Conservation (phyloP, 2,329 filamentous ascomycete genomes). For the Sphaerulina musiva region DNA sequence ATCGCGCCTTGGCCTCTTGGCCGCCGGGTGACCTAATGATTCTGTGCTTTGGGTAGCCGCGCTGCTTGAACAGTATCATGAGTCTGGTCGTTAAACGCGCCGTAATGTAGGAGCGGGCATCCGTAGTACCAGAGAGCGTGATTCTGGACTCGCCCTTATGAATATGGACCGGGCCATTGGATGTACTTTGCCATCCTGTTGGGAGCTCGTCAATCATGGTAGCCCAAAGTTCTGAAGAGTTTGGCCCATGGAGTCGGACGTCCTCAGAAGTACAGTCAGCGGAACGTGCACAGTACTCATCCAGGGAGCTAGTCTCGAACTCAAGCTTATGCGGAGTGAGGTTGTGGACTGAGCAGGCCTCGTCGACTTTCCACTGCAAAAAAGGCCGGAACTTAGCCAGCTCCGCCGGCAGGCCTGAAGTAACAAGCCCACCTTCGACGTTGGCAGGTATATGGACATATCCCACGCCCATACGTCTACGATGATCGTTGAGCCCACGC, state of each 20-base stretch:
- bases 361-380: not conserved
- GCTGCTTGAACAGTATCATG: not conserved
- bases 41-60: not conserved
- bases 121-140: not conserved
- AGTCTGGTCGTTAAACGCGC: not conserved
- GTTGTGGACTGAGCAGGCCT: not conserved
- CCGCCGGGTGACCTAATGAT: not conserved
- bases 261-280: not conserved
- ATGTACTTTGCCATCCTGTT: not conserved
- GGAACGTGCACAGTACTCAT: not conserved
- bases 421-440: not conserved
- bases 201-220: not conserved
- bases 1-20: not conserved
- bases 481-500: not conserved
- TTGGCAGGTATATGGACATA: not conserved
- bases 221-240: not conserved
- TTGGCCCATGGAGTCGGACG: not conserved
- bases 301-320: not conserved
- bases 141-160: not conserved
- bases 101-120: not conserved
- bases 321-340: not conserved
- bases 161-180: not conserved
- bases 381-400: not conserved
- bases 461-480: not conserved
- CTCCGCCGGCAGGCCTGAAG: not conserved